These are phyloP conservation scores for Macaranga tanarius DNA, from an alignment of 441 rosid genomes.

Conservation along the genomic window DNA sequence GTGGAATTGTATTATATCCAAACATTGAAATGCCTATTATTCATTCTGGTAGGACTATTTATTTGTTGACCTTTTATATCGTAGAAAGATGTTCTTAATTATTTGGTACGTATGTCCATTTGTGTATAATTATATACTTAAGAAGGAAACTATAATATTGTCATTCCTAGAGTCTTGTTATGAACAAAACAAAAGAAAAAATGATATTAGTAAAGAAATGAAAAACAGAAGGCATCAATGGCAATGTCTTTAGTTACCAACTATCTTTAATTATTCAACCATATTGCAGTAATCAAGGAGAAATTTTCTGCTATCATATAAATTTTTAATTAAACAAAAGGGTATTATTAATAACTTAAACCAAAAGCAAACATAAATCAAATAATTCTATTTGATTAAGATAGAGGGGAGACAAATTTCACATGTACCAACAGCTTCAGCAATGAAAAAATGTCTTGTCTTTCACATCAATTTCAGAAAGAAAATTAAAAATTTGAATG, in stretches of 20 bases:
- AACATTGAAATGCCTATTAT: too few species aligned
- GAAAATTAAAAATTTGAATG: neutral
- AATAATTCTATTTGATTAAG: neutral
- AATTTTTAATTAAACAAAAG: neutral
- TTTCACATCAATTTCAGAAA: constrained; percentile 27
- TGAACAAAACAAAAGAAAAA: neutral
- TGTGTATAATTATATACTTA: too few species aligned
- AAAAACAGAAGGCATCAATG: constrained; percentile 2
- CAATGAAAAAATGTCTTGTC: constrained; percentile 16
- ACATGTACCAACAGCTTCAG: constrained; percentile 10
- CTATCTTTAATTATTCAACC: neutral
- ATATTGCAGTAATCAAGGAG: neutral
- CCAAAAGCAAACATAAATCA: neutral
- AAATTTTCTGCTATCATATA: neutral
- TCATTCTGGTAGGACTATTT: too few species aligned
- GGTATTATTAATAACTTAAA: neutral
- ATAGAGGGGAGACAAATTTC: constrained; percentile 10
- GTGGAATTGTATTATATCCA: too few species aligned
- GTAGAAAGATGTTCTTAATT: too few species aligned
- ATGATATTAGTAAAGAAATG: neutral
- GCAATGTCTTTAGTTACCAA: neutral
- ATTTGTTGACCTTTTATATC: too few species aligned
- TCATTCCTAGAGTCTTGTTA: neutral
- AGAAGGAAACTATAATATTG: neutral
- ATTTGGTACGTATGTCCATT: too few species aligned